Percentiles rank a stretch among this genome's conserved stretches.
Conservation (phyloP, 1,139 yeast genomes). For the Protomyces gravidus region DNA sequence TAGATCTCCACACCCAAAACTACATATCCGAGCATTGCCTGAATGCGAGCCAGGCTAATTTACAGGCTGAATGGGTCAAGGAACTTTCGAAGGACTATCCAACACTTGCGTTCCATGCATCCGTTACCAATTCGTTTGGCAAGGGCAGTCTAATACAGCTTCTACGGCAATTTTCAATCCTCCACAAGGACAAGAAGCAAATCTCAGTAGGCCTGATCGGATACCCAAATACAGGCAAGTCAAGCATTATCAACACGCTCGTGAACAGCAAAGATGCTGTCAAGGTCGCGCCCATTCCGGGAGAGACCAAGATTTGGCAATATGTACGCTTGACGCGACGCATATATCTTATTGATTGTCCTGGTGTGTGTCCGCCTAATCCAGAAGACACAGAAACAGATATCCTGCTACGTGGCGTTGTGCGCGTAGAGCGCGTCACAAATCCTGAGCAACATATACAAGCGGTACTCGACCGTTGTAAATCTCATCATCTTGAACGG, state of each 20-base stretch:
- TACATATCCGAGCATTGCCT: not conserved
- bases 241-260: constrained; percentile 88
- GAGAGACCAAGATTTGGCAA: constrained; percentile 99
- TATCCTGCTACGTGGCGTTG: constrained; percentile 92
- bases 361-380: constrained; percentile 97
- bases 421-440: constrained; percentile 92
- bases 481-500: constrained; percentile 85
- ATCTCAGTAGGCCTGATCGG: constrained; percentile 97
- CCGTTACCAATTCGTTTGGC: constrained; percentile 95
- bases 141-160: constrained; percentile 93
- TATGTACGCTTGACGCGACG: constrained; percentile 94
- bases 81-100: constrained; percentile 87
- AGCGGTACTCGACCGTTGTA: constrained; percentile 77
- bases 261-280: constrained; percentile 92
- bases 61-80: constrained; percentile 97
- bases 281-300: constrained; percentile 92
- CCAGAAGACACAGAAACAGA: constrained; percentile 87
- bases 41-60: not conserved
- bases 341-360: constrained; percentile 93
- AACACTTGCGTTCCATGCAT: constrained; percentile 95
- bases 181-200: constrained; percentile 91
- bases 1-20: constrained; percentile 41
- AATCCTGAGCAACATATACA: constrained; percentile 95
- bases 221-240: constrained; percentile 95
- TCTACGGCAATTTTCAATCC: constrained; percentile 82